These are phyloP conservation scores for Suillus cothurnatus DNA, from an alignment of 768 basidiomycete species.

Conservation along the genomic window DNA sequence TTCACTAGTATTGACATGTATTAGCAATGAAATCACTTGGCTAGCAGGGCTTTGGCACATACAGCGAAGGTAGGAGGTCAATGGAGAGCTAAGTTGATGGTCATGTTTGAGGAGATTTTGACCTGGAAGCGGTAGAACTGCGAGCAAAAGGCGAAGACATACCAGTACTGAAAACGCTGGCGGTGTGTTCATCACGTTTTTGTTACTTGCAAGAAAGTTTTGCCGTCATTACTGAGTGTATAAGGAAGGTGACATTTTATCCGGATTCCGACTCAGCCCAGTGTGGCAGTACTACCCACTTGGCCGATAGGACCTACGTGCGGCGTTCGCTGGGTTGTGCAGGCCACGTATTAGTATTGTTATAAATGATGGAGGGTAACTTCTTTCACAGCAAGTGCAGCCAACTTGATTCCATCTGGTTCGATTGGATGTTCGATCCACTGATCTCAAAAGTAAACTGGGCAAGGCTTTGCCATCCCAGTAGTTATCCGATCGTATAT, in stretches of 20 bases:
- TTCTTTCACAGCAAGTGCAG: neutral
- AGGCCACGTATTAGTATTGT: neutral
- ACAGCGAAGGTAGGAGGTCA: constrained; percentile 82
- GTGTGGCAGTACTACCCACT: neutral
- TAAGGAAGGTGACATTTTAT: neutral
- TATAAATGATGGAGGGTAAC: no score
- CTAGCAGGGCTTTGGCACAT: constrained; percentile 30
- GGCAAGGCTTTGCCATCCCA: constrained; percentile 1
- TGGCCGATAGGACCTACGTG: neutral
- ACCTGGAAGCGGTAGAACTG: constrained; percentile 50
- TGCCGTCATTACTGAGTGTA: neutral
- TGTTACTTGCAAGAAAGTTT: neutral
- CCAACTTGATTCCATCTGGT: neutral
- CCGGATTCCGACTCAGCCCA: no score
- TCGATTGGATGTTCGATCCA: neutral
- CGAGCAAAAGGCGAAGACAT: constrained; percentile 52
- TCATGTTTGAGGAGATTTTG: constrained; percentile 55
- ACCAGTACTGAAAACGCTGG: constrained; percentile 44
- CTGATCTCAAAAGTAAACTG: neutral
- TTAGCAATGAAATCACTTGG: constrained; percentile 4
- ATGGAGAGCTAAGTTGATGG: constrained; percentile 77
- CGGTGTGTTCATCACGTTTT: constrained; percentile 1
- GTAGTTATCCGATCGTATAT: constrained; percentile 12
- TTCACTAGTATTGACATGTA: constrained; percentile 56
- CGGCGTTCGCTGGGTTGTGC: neutral